Conservation (phyloP, 2,329 filamentous ascomycete species). For the Paraphaeosphaeria sporulosa region DNA sequence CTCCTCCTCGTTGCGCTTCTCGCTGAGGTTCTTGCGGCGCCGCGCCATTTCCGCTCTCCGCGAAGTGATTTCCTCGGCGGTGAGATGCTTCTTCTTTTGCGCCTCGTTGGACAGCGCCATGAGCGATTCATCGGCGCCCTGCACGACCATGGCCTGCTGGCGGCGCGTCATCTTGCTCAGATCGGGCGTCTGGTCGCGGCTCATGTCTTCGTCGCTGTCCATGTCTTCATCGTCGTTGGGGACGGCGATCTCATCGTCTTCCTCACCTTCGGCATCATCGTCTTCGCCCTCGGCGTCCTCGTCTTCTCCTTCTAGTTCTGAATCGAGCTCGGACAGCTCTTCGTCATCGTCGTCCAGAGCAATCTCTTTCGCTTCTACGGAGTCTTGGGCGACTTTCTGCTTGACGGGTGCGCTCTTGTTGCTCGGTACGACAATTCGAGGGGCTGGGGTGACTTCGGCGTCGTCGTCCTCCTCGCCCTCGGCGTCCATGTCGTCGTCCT, state of each 20-base stretch:
- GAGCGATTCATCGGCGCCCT: conserved; percentile 59
- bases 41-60: conserved; percentile 77
- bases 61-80: conserved; percentile 76
- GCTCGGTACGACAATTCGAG: conserved; percentile 33
- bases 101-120: conserved; percentile 68
- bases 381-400: conserved; percentile 45
- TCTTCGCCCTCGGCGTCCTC: conserved; percentile 58
- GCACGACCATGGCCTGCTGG: conserved; percentile 66
- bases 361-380: conserved; percentile 61
- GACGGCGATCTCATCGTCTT: conserved; percentile 50
- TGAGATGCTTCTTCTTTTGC: conserved; percentile 76
- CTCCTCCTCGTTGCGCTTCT: conserved; percentile 81
- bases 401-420: conserved; percentile 43
- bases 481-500: conserved; percentile 48
- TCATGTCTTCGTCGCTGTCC: conserved; percentile 64
- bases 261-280: conserved; percentile 51
- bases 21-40: conserved; percentile 74
- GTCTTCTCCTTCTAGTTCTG: conserved; percentile 52
- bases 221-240: conserved; percentile 49
- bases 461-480: conserved; percentile 40
- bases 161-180: conserved; percentile 72
- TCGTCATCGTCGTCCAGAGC: conserved; percentile 58
- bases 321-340: conserved; percentile 50
- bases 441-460: conserved; percentile 35
- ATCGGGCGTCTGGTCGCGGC: conserved; percentile 67